Conservation (phyloP, 352 stramenopile species). For the Synura sp. region DNA sequence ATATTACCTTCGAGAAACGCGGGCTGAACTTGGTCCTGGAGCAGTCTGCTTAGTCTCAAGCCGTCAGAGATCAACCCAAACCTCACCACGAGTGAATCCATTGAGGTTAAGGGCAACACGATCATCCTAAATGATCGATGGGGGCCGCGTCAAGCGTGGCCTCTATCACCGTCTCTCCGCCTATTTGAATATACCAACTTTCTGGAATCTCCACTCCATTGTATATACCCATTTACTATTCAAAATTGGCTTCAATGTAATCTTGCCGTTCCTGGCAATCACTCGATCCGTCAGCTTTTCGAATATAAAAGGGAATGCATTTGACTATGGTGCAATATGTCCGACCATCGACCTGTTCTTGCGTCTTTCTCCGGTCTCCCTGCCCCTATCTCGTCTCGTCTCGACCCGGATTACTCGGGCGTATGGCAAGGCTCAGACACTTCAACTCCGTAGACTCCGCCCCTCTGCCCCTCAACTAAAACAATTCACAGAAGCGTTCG, state of each 20-base stretch:
- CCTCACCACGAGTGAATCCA: too few species aligned
- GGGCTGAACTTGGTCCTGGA: not conserved
- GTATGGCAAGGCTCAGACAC: not conserved
- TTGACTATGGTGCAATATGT: not conserved
- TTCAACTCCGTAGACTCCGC: too few species aligned
- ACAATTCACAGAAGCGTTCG: too few species aligned
- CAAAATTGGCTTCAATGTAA: not conserved
- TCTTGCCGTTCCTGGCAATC: not conserved
- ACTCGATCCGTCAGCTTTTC: not conserved
- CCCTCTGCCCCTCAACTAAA: too few species aligned
- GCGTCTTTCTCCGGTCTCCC: not conserved
- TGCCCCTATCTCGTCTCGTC: not conserved
- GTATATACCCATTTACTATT: not conserved
- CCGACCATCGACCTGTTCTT: not conserved
- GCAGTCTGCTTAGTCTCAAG: not conserved
- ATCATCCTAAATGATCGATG: too few species aligned
- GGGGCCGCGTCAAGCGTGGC: too few species aligned
- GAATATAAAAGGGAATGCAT: not conserved
- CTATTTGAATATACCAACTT: not conserved
- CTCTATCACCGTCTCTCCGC: too few species aligned
- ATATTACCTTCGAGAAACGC: not conserved
- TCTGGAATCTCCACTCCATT: not conserved
- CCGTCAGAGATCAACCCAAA: not conserved
- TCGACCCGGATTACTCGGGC: not conserved
- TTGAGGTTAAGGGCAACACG: too few species aligned